Base-by-base conservation (phyloP, 164 flowering plant species). In the Nelumbo lutea region DNA sequence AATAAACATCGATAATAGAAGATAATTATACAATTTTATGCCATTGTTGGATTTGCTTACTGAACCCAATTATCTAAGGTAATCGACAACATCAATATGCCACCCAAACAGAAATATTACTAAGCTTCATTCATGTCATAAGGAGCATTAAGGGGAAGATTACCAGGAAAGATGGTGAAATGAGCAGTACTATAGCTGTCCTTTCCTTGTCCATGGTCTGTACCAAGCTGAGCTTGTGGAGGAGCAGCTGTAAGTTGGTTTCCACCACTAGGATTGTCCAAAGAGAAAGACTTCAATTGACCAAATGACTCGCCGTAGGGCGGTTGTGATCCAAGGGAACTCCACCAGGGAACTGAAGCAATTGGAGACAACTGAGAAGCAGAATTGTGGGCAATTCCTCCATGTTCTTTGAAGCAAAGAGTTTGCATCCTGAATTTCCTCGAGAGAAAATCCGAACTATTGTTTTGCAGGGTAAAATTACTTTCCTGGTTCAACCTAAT, bases 151-250 rank as follows among this genome's bases (percentile, higher is more conserved):
- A 9, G 3, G 15, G 27, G 41, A 65, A 52, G 41, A 6, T 75
- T 83, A 85, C 88, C 88, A 13, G 80, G 61, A 67, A 73, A 77
- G 62, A 80, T 71, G 38, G 81, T 71, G 77, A 85, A 83, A 15
- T 74, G 83, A 64, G 73, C 59, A 53, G 15, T 53, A 3, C 74
- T 10, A 61, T 59, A 38, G 62, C 42, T 64, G 40, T 69, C 78
- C 67, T 73, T 75, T 40, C 64, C 75, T 6, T 48, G 42, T 27
- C 69, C 77, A 38, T 66, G 75, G 45, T 69, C 68, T 2, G 76
- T 40, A 45, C 70, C 66, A 9, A 39, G 46, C n/a, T 64, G 69
- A 3, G 62, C 71, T 48, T 50, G 74, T 40, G 70, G 72, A 11
- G 5, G 14, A 61, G 69, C 42, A 51, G 74, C 68, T 68, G 50